Evolutionary conservation across 345 rosid species (phyloP), one percentile per base, ranked within the genome.

Genomic region (Sisymbrium irio): DNA sequence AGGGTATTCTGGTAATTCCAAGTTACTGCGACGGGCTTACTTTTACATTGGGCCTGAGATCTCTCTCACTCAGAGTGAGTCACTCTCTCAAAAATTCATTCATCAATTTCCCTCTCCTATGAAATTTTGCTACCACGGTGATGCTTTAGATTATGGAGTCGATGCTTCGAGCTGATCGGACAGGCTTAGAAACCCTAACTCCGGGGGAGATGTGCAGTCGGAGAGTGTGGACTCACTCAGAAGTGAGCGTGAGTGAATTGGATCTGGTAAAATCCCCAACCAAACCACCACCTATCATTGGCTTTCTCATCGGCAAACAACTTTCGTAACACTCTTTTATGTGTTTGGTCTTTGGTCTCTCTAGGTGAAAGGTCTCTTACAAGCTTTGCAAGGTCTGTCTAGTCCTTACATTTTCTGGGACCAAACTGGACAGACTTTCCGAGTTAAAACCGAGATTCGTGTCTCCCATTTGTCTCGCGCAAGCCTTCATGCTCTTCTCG

Each of bases 301-400:
- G 3, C 22, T 67, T 33, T 51, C 42, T 57, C 5, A 19, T n/a
- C 46, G 7, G 45, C 33, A 30, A 35, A 15, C 32, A 18, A 59
- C 35, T 1, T 41, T 53, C 13, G 17, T 14, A 28, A 32, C 9
- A 30, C 33, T 1, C 18, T 3, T 18, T n/a, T n/a, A n/a, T n/a
- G n/a, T n/a, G n/a, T n/a, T n/a, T n/a, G n/a, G n/a, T n/a, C n/a
- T n/a, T n/a, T n/a, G n/a, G n/a, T n/a, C n/a, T n/a, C n/a, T n/a
- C n/a, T n/a, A n/a, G 89, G 94, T 94, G 28, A 83, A 71, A 55
- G 86, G 90, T 40, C 83, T 86, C 37, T 65, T 88, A 68, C 83
- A 85, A 81, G 87, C 90, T 82, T 51, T 91, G 75, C 97, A 94
- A 79, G 98, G 98, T 14, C 73, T 94, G 5, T 84, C 96, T 12